These are phyloP conservation scores for Phytophthora aleatoria DNA, from an alignment of 352 stramenopile species.

Conservation along the genomic window DNA sequence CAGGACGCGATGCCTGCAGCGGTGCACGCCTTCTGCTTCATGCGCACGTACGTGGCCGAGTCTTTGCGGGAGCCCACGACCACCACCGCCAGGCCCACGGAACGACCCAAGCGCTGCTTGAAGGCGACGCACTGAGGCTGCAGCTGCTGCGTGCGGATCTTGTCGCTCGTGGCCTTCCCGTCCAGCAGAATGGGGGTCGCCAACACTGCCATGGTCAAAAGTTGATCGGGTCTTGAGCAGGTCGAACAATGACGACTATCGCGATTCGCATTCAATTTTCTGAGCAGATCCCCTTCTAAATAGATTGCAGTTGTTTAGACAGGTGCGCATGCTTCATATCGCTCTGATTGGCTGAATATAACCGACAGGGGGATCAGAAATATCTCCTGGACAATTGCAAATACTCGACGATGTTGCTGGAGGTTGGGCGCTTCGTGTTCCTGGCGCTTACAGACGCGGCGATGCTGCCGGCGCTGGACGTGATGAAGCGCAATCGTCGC, in stretches of 20 bases:
- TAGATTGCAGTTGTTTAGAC: slow-evolving; percentile 11
- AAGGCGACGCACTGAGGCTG: slow-evolving; percentile 71
- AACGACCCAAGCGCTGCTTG: slow-evolving; percentile 43
- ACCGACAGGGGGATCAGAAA: neutral
- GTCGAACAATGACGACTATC: slow-evolving; percentile 27
- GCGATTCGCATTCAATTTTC: slow-evolving; percentile 14
- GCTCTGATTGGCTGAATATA: slow-evolving; percentile 24
- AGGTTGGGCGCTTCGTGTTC: slow-evolving; percentile 68
- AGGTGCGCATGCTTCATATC: neutral
- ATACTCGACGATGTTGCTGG: slow-evolving; percentile 44
- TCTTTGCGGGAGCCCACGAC: slow-evolving; percentile 96
- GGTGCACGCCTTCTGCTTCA: slow-evolving; percentile 98
- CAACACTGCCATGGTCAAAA: slow-evolving; percentile 1
- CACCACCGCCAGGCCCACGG: slow-evolving; percentile 97
- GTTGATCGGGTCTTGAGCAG: slow-evolving; percentile 9
- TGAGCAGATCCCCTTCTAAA: slow-evolving; percentile 9
- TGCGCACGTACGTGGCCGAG: slow-evolving; percentile 98
- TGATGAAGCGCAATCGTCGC: slow-evolving; percentile 83
- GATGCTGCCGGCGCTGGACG: slow-evolving; percentile 75
- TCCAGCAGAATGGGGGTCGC: slow-evolving; percentile 49
- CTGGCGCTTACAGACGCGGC: slow-evolving; percentile 72
- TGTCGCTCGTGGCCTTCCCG: slow-evolving; percentile 88
- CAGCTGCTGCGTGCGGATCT: slow-evolving; percentile 85
- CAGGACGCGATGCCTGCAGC: slow-evolving; percentile 94
- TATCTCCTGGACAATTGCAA: slow-evolving; percentile 9